Evolutionary conservation across 257 asterid species (phyloP).

Genomic region (Plantago elongata): DNA sequence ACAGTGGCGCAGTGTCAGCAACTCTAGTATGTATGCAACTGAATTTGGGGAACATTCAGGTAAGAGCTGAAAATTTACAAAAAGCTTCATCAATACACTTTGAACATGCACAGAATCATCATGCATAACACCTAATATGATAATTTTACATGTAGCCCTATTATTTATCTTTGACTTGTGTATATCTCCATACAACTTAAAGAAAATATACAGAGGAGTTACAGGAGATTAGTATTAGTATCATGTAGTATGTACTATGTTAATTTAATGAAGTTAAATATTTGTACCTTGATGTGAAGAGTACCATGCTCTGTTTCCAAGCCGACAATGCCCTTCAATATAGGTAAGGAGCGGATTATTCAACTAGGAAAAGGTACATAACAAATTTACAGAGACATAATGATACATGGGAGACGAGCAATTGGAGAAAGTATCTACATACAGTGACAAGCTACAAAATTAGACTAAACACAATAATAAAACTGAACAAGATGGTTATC

Average conservation of each 20-base stretch:
- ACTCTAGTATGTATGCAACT: slow-evolving; percentile 58
- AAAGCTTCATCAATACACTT: slow-evolving; percentile 6
- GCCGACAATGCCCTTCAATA: slow-evolving; percentile 74
- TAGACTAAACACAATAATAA: slow-evolving; percentile 2
- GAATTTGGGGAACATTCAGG: slow-evolving; percentile 92
- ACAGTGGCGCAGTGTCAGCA: slow-evolving; percentile 63
- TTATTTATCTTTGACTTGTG: not conserved
- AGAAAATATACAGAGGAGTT: not conserved
- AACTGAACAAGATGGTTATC: not conserved
- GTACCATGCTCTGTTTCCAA: slow-evolving; percentile 78
- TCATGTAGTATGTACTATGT: not conserved
- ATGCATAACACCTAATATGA: not conserved
- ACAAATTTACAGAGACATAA: slow-evolving; percentile 3
- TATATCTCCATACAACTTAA: slow-evolving; percentile 1
- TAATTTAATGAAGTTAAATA: slow-evolving; percentile 10
- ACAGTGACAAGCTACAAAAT: slow-evolving; percentile 4
- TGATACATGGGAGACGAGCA: not conserved
- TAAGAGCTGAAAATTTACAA: slow-evolving; percentile 54
- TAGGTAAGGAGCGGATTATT: slow-evolving; percentile 9
- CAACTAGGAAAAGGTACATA: slow-evolving; percentile 5
- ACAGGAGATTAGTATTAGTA: not conserved
- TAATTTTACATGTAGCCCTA: not conserved
- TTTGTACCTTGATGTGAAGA: slow-evolving; percentile 78
- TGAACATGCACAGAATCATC: not conserved
- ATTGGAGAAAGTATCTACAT: slow-evolving; percentile 6